phyloP scores from a whole-genome alignment of 208 protist species.

The Trypanosoma cruzi region DNA sequence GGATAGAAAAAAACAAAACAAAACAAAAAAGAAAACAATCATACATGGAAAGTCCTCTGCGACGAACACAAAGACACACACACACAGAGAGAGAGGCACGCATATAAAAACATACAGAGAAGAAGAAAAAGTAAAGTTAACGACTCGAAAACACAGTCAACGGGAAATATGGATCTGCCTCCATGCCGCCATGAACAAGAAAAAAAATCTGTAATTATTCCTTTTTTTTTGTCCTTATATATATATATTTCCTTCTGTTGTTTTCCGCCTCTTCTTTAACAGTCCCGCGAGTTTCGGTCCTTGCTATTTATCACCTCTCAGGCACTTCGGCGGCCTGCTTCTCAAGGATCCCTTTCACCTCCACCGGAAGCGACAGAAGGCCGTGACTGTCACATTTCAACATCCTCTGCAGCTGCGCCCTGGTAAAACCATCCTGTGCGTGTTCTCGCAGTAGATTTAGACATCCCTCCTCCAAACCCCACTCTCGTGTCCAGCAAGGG shows the following conservation, averaged over 20 bases:
- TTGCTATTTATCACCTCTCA: conserved; percentile 13
- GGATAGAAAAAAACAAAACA: not conserved
- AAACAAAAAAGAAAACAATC: not conserved
- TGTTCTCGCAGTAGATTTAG: conserved; percentile 30
- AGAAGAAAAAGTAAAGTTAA: too few species aligned
- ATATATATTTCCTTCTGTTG: too few species aligned
- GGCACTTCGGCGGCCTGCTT: conserved; percentile 21
- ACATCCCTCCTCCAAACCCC: conserved; percentile 28
- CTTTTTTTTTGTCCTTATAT: not conserved
- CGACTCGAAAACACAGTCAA: not conserved
- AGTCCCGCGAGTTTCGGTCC: too few species aligned
- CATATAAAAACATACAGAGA: not conserved
- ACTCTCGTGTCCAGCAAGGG: conserved; percentile 26
- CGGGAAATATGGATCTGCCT: not conserved
- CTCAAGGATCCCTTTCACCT: conserved; percentile 17
- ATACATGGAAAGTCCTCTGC: not conserved
- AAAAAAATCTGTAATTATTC: not conserved
- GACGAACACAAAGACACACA: not conserved
- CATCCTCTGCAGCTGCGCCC: conserved; percentile 34
- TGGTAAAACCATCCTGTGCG: conserved; percentile 40
- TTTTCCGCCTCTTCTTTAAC: conserved; percentile 1
- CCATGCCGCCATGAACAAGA: not conserved
- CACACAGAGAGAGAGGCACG: not conserved
- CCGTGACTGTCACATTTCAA: conserved; percentile 5
- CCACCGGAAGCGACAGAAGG: conserved; percentile 12